Evolutionary conservation across 2,329 filamentous ascomycete species (phyloP).

Genomic region (Ophiostoma piceae): DNA sequence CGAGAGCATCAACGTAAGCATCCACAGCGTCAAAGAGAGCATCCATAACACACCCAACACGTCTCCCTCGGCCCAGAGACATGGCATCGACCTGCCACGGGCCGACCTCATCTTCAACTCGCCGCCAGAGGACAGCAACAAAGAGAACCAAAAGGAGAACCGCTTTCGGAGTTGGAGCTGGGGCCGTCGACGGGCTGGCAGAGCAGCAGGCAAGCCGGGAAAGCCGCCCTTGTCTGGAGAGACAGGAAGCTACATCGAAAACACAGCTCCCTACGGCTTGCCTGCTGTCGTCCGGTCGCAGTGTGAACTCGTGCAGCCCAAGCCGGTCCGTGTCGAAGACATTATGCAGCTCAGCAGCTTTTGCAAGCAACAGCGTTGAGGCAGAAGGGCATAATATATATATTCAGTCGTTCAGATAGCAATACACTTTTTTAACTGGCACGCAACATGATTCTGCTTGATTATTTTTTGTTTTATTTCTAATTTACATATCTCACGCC

Average conservation of each 20-base stretch:
- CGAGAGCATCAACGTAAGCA: neutral
- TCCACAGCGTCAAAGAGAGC: neutral
- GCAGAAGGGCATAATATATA: neutral
- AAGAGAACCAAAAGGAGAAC: neutral
- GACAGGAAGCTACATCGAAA: neutral
- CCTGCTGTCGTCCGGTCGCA: slow-evolving; percentile 27
- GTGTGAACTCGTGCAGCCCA: slow-evolving; percentile 32
- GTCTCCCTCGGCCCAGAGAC: neutral
- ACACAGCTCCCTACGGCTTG: neutral
- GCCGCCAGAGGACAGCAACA: neutral
- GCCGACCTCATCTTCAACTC: neutral
- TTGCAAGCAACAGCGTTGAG: neutral
- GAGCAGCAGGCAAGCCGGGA: neutral
- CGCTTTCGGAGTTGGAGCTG: slow-evolving; percentile 25
- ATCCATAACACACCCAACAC: neutral
- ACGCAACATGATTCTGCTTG: neutral
- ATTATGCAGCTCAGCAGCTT: slow-evolving; percentile 11
- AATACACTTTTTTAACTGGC: neutral
- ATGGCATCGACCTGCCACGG: neutral
- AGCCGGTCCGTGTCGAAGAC: slow-evolving; percentile 31
- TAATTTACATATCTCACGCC: neutral
- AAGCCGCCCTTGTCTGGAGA: neutral
- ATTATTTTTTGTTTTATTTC: neutral
- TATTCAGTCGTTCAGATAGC: neutral
- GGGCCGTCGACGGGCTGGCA: neutral